phyloP scores from a whole-genome alignment of 2,329 filamentous ascomycete species.

The Penicillium sp. region DNA sequence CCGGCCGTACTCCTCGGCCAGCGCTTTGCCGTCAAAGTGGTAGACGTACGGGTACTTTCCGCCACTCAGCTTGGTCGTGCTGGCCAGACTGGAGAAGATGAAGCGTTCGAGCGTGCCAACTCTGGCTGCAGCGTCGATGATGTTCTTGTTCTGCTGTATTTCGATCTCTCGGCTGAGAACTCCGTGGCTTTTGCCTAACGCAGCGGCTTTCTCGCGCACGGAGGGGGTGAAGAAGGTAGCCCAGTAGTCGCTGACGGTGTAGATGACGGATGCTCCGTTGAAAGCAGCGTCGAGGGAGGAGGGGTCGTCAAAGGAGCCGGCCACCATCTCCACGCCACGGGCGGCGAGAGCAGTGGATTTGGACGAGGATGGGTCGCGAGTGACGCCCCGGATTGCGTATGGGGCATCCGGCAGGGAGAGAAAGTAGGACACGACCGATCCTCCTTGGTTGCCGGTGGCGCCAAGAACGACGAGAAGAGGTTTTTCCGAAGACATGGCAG shows the following conservation, averaged over 20 bases:
- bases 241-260: conserved; percentile 51
- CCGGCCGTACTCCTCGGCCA: conserved; percentile 41
- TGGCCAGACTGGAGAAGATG: conserved; percentile 47
- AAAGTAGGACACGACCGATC: background rate
- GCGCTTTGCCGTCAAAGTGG: conserved; percentile 45
- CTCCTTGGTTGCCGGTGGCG: conserved; percentile 48
- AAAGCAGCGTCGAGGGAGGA: conserved; percentile 28
- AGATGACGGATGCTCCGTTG: conserved; percentile 48
- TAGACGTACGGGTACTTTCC: conserved; percentile 46
- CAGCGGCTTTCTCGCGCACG: conserved; percentile 22
- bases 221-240: background rate
- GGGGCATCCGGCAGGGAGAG: conserved; percentile 3
- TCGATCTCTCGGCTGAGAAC: background rate
- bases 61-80: conserved; percentile 42
- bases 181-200: background rate
- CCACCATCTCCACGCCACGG: conserved; percentile 26
- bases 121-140: conserved; percentile 49
- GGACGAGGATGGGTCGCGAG: conserved; percentile 24
- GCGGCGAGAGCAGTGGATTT: conserved; percentile 19
- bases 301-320: conserved; percentile 26
- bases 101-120: conserved; percentile 39
- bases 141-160: conserved; percentile 42
- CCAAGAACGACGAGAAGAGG: conserved; percentile 51
- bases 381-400: conserved; percentile 31
- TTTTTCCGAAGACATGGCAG: background rate